Evolutionary conservation across 176 grass and related monocot genomes (phyloP).

Genomic region (Elymus sibiricus): DNA sequence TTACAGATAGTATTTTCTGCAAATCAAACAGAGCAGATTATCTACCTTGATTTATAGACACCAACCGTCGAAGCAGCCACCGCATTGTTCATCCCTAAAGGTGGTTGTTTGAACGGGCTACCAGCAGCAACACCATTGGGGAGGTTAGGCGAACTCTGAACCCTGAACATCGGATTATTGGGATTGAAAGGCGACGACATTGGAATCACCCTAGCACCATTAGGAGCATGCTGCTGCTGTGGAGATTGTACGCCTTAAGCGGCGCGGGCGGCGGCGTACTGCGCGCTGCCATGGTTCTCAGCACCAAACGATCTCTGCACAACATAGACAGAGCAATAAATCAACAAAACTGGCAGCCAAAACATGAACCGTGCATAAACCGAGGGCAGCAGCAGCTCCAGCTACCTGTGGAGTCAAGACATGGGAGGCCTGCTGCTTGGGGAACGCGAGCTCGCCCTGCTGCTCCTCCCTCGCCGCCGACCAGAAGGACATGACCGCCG

Average conservation of each 20-base stretch:
- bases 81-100: slow-evolving; percentile 27
- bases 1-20: background rate
- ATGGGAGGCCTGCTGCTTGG: background rate
- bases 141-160: slow-evolving; percentile 41
- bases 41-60: slow-evolving; percentile 50
- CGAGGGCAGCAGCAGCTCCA: background rate
- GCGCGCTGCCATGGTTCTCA: slow-evolving; percentile 22
- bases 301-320: slow-evolving; percentile 39
- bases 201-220: slow-evolving; percentile 45
- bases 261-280: slow-evolving; percentile 15
- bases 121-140: slow-evolving; percentile 12
- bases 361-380: background rate
- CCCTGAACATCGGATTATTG: slow-evolving; percentile 52
- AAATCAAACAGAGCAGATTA: background rate
- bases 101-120: slow-evolving; percentile 38
- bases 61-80: slow-evolving; percentile 31
- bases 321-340: background rate
- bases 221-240: slow-evolving; percentile 22
- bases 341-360: background rate
- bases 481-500: too few relatives aligned
- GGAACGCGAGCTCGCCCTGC: too few relatives aligned
- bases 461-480: too few relatives aligned
- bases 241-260: background rate
- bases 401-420: slow-evolving; percentile 50
- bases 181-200: slow-evolving; percentile 41